phyloP scores from a whole-genome alignment of 2,329 filamentous ascomycete species.

The Hypoxylon sp. region DNA sequence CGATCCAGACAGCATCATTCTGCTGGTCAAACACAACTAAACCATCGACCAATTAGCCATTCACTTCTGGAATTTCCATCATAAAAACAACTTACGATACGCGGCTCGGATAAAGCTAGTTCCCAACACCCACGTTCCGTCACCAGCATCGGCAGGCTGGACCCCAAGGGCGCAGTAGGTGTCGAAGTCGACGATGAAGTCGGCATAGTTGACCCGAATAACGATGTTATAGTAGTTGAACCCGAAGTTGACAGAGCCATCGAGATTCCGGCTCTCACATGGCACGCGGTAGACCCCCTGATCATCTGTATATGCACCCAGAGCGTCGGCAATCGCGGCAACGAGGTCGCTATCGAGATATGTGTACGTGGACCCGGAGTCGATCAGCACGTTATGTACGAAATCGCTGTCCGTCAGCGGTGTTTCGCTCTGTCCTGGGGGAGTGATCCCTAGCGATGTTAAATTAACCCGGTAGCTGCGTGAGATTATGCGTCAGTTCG shows the following conservation, averaged over 20 bases:
- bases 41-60: conserved; percentile 24
- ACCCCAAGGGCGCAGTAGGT: conserved; percentile 53
- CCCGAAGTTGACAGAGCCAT: conserved; percentile 59
- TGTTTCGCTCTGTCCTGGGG: conserved; percentile 42
- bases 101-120: conserved; percentile 55
- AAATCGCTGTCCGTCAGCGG: conserved; percentile 50
- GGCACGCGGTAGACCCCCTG: conserved; percentile 49
- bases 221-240: conserved; percentile 57
- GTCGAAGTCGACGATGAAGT: conserved; percentile 57
- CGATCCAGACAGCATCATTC: conserved; percentile 55
- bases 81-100: conserved; percentile 49
- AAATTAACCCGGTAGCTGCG: conserved; percentile 54
- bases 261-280: conserved; percentile 54
- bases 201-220: conserved; percentile 59
- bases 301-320: conserved; percentile 50
- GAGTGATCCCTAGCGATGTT: conserved; percentile 52
- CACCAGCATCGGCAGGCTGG: conserved; percentile 51
- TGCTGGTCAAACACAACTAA: conserved; percentile 56
- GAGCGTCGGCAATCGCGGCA: conserved; percentile 52
- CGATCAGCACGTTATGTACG: conserved; percentile 63
- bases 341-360: conserved; percentile 70
- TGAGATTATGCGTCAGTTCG: background rate
- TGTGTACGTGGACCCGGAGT: conserved; percentile 72
- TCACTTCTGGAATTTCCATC: background rate
- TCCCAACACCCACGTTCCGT: conserved; percentile 53